phyloP scores from a whole-genome alignment of 495 filamentous ascomycete genomes.

The Penicillium canescens region DNA sequence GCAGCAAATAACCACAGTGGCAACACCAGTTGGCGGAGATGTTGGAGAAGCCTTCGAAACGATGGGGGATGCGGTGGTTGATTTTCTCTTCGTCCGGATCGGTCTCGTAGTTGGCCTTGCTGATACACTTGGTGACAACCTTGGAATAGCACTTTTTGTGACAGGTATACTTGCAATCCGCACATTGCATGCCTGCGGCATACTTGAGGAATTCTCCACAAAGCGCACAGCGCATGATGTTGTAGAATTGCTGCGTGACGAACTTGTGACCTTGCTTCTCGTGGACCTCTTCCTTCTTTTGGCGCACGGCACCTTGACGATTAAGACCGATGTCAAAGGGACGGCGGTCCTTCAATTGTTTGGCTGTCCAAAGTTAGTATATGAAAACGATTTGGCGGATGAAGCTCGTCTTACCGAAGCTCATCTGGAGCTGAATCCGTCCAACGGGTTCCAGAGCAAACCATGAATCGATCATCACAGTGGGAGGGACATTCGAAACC shows the following conservation, averaged over 20 bases:
- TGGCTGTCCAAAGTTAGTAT: slow-evolving; percentile 52
- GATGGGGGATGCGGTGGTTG: slow-evolving; percentile 98
- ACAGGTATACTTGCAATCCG: slow-evolving; percentile 99
- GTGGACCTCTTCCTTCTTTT: slow-evolving; percentile 94
- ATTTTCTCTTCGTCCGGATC: slow-evolving; percentile 99
- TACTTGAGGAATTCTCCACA: slow-evolving; percentile 99
- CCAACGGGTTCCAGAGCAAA: slow-evolving; percentile 95
- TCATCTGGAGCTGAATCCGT: slow-evolving; percentile 81
- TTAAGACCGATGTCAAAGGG: slow-evolving; percentile 86
- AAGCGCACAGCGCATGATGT: slow-evolving; percentile 99
- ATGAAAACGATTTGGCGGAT: background rate
- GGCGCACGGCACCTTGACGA: slow-evolving; percentile 93
- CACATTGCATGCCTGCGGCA: slow-evolving; percentile 97
- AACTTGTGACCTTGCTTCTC: slow-evolving; percentile 99
- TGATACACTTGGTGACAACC: slow-evolving; percentile 99
- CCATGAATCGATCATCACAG: slow-evolving; percentile 86
- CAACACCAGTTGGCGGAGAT: slow-evolving; percentile 99
- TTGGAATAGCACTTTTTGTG: slow-evolving; percentile 95
- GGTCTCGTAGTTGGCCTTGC: slow-evolving; percentile 96
- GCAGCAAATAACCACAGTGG: slow-evolving; percentile 97
- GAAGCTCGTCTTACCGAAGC: slow-evolving; percentile 65
- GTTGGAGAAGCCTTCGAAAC: slow-evolving; percentile 91
- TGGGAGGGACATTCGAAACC: slow-evolving; percentile 37
- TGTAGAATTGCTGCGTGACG: slow-evolving; percentile 96
- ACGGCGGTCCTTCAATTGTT: slow-evolving; percentile 66